Base-by-base conservation (phyloP, 345 rosid species). In the Firmiana major region DNA sequence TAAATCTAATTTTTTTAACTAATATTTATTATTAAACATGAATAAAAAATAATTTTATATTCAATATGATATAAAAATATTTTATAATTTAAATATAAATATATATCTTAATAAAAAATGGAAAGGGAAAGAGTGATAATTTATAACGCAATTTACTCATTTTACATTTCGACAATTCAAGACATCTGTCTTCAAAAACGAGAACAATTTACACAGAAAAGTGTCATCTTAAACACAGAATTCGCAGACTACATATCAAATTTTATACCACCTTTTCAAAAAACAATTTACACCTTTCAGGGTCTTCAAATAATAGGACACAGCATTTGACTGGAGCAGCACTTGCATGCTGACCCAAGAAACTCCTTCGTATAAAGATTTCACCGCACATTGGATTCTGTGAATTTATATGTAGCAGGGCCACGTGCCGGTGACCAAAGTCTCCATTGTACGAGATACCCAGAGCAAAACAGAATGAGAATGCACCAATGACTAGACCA, bases 311-410 rank as follows among this genome's bases (percentile, higher is more conserved):
- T 38, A 38, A 42, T 64, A 66, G 22, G 34, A 63, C 74, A 63
- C 15, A 59, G 58, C 68, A 62, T 71, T 66, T 78, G 57, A 65
- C 43, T 45, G 38, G 71, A 64, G 73, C 72, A 66, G 87, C 62
- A 77, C 86, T 87, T 83, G 69, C 88, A 79, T 79, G 87, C 88
- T 36, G 69, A 24, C 1, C 75, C 83, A 21, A 9, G 34, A 75
- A 13, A 40, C 9, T 42, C 59, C 3, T 63, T 73, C 66, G 79
- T 34, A 67, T 16, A 17, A 36, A 38, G 67, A 54, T 63, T 38
- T 17, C 55, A 36, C 31, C 53, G 16, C 38, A 15, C 28, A 8
- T n/a, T 73, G 45, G 78, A 28, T 17, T 73, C 38, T 42, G 6
- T 22, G 12, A 17, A 54, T 68, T 42, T 10, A 57, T 36, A 46